Base-by-base conservation (phyloP, 2,329 filamentous ascomycete genomes). In the Corynespora cassiicola region DNA sequence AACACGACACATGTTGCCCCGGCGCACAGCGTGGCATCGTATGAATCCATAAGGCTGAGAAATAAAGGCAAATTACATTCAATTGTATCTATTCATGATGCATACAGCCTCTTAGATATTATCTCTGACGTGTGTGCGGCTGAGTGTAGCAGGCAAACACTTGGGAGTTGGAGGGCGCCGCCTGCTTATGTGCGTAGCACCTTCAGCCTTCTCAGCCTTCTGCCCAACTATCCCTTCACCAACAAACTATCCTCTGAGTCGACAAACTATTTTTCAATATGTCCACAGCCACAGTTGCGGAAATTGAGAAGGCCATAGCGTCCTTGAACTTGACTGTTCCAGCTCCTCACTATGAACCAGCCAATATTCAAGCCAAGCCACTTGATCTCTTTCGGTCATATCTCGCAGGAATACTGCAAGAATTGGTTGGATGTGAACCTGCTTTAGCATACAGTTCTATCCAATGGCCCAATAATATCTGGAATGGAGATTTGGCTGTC, bases 401-500 rank as follows among this genome's bases (percentile, higher is more conserved):
- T 7, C 48, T 67, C 0, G 63, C 56, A 0, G 36, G 54, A 0
- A 17, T 62, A 3, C 39, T 66, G 2, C 37, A 38, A 6, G 28
- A 20, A 1, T 30, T 59, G 2, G 16, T 50, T 1, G 45, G 43
- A 2, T 54, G 52, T 21, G 44, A 60, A 7, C 26, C 41, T 2
- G 28, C 41, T 2, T 29, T 18, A n/a, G 59, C 59, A 0, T 63
- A 54, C 35, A 54, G 36, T 3, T 56, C 58, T 0, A 59, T 65
- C 10, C 52, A 59, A 34, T 58, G 52, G 51, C 54, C 64, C 4
- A 63, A 58, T 20, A 61, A 61, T 27, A 56, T 63, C n/a, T 52
- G 40, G 32, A 54, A 58, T 15, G 61, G 64, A 2, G 64, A 66
- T 19, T 37, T 68, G 0, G 36, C 51, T 0, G 47, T 66, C 3